phyloP scores from a whole-genome alignment of 768 basidiomycete genomes.

The Xerocomellus dryophilus region DNA sequence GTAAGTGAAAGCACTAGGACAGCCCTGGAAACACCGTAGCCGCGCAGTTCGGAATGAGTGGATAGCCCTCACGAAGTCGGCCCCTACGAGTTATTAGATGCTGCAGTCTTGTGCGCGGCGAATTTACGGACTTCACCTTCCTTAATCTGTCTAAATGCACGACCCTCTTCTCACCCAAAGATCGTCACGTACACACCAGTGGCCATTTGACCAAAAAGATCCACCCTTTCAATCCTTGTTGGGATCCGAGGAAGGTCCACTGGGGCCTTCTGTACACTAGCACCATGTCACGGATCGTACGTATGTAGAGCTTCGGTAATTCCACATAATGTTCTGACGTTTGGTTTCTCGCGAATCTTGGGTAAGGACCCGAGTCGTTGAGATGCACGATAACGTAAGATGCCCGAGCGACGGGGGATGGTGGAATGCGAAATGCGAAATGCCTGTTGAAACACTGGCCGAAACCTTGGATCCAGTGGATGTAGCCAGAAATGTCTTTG shows the following conservation, averaged over 20 bases:
- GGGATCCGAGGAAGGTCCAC: background rate
- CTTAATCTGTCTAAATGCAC: background rate
- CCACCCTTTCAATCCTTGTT: background rate
- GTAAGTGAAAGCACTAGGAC: background rate
- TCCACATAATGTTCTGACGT: background rate
- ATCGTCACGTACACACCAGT: constrained; percentile 4
- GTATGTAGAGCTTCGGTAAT: background rate
- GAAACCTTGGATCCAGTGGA: constrained; percentile 2
- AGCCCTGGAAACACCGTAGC: constrained; percentile 1
- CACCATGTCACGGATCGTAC: background rate
- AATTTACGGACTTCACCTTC: background rate
- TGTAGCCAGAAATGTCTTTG: constrained; percentile 2
- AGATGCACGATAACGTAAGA: constrained; percentile 18
- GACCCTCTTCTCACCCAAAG: background rate
- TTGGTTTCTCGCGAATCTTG: constrained; percentile 3
- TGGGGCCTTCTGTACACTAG: background rate
- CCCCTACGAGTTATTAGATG: background rate
- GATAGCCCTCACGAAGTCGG: background rate
- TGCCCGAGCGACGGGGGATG: background rate
- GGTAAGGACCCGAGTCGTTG: constrained; percentile 1
- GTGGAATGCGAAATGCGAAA: background rate
- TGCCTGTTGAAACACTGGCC: background rate
- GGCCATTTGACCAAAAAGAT: background rate
- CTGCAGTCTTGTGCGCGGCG: background rate
- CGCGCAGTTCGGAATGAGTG: constrained; percentile 1